Evolutionary conservation across 2,329 filamentous ascomycete genomes (phyloP), one percentile per base, ranked within the genome.

Genomic region (Sporothrix globosa): DNA sequence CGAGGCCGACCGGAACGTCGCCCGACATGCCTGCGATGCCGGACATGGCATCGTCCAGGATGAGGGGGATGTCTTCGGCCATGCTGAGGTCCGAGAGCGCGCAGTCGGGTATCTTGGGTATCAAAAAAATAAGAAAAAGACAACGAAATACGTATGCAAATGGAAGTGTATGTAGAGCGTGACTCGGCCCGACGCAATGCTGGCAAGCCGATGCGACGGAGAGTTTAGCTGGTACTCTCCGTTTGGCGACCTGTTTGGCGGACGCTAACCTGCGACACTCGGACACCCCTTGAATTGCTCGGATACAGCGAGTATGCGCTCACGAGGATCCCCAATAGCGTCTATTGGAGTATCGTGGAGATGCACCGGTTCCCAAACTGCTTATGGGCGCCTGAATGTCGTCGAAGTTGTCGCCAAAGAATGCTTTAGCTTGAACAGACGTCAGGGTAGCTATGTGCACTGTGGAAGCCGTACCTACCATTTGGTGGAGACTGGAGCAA

Each of bases 1-100:
- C 69, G 10, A 73, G 70, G 14, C 56, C 61, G 54, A 91, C 88
- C 74, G 87, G 82, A 74, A 87, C 81, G 70, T 83, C 81, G 69
- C 83, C 67, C 4, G 70, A 58, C 50, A 71, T 69, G 17, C 61
- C 82, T 50, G 83, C 81, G 78, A 88, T 84, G 52, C 81, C 56
- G 24, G 41, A 66, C 66, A 74, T 73, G 34, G 60, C 48, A 34
- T 67, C 50, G 54, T 71, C 71, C 44, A 74, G 41, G n/a, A 70
- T 70, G 4, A 74, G 68, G 30, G 70, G 61, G 27, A 74, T 72
- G 13, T 67, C 41, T 30, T 69, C 58, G 27, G 69, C 30, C 67
- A 44, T 65, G n/a, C 4, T 46, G 13, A 19, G 11, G 11, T 14
- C 34, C 3, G 39, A 24, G 58, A 46, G n/a, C 39, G 39, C 39